Evolutionary conservation across 176 grass and related monocot genomes (phyloP).

Genomic region (Ampelocalamus luodianensis): DNA sequence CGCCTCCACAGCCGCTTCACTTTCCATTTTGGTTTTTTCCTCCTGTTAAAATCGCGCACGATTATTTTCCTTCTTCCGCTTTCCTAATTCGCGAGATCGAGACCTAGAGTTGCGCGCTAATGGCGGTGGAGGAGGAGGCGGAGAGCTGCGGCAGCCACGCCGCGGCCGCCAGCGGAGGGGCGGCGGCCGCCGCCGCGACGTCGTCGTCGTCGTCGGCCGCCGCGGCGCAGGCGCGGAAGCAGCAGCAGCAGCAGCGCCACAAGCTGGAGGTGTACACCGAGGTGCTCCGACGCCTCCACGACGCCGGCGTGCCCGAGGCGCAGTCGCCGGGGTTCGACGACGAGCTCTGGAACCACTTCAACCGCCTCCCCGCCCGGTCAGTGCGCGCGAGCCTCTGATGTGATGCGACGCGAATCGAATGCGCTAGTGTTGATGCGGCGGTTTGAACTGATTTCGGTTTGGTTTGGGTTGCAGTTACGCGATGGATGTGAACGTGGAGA

Average conservation of each 20-base stretch:
- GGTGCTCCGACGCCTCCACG: constrained; percentile 59
- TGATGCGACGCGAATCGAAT: not conserved
- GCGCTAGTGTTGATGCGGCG: not conserved
- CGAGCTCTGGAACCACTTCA: constrained; percentile 77
- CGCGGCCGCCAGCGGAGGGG: not conserved
- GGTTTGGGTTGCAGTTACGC: constrained; percentile 48
- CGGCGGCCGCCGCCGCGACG: not conserved
- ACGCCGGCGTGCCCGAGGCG: constrained; percentile 45
- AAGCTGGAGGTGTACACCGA: constrained; percentile 75
- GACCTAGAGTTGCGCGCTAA: constrained; percentile 30
- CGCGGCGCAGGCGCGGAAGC: constrained; percentile 47
- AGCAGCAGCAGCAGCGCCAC: constrained; percentile 64
- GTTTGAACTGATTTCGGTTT: constrained; percentile 10
- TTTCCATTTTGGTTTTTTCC: constrained; percentile 9
- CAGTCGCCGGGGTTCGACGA: constrained; percentile 59
- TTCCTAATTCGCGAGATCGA: constrained; percentile 32
- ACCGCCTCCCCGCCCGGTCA: constrained; percentile 74
- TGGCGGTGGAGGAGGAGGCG: constrained; percentile 69
- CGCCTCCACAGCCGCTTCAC: not conserved
- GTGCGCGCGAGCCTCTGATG: not conserved
- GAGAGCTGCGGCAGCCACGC: constrained; percentile 74
- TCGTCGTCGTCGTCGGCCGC: constrained; percentile 33
- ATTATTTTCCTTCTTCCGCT: not conserved
- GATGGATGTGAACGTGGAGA: constrained; percentile 74
- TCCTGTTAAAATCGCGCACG: constrained; percentile 34